Evolutionary conservation across 2,329 filamentous ascomycete genomes (phyloP).

Genomic region (Coniochaeta ligniaria): DNA sequence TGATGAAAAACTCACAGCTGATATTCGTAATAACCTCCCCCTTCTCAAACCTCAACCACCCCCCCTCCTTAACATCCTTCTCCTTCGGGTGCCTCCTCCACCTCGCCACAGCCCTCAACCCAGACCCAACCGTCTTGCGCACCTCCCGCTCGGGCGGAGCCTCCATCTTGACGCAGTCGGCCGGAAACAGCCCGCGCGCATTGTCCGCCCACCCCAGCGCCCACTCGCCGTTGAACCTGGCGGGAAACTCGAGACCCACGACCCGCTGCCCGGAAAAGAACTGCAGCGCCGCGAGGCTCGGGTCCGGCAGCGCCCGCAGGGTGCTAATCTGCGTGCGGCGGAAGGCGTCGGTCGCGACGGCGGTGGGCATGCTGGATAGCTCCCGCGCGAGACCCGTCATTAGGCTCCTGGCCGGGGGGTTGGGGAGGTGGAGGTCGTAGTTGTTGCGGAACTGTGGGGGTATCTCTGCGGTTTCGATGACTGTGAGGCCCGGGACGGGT

Average conservation of each 20-base stretch:
- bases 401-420: slow-evolving; percentile 31
- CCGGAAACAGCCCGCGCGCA: slow-evolving; percentile 37
- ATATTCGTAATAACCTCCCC: slow-evolving; percentile 61
- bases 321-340: slow-evolving; percentile 36
- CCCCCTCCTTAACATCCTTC: slow-evolving; percentile 20
- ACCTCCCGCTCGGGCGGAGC: slow-evolving; percentile 24
- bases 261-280: slow-evolving; percentile 31
- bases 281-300: slow-evolving; percentile 4
- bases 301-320: slow-evolving; percentile 15
- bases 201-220: slow-evolving; percentile 49
- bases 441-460: slow-evolving; percentile 35
- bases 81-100: slow-evolving; percentile 43
- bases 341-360: slow-evolving; percentile 37
- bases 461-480: slow-evolving; percentile 36
- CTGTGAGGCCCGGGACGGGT: slow-evolving; percentile 36
- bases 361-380: slow-evolving; percentile 34
- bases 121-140: neutral
- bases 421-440: slow-evolving; percentile 44
- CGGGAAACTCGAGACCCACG: slow-evolving; percentile 31
- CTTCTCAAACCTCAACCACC: slow-evolving; percentile 55
- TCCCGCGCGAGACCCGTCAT: slow-evolving; percentile 32
- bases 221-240: slow-evolving; percentile 47
- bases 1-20: slow-evolving; percentile 34
- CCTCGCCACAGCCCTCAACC: slow-evolving; percentile 34
- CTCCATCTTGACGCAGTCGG: slow-evolving; percentile 39